Evolutionary conservation across 2,329 filamentous ascomycete species (phyloP).

Genomic region (Alternaria sp.): DNA sequence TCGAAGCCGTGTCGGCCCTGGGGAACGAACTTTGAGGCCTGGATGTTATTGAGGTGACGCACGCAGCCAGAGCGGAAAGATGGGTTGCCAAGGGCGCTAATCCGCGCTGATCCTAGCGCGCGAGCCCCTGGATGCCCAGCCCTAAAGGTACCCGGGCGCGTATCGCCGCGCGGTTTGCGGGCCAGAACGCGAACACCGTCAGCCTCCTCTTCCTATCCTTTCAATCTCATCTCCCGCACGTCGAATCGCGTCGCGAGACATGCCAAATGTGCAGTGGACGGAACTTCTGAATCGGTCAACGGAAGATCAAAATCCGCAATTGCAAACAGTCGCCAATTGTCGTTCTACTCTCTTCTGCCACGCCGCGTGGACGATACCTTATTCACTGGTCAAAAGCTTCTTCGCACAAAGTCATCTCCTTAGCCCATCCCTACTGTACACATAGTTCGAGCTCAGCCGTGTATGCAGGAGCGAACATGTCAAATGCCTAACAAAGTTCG

Average conservation of each 20-base stretch:
- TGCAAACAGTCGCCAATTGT: background rate
- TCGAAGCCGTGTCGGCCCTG: background rate
- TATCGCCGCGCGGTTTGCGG: background rate
- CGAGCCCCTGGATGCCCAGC: background rate
- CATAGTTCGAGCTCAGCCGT: background rate
- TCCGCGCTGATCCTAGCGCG: background rate
- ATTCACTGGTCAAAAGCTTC: background rate
- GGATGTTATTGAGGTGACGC: background rate
- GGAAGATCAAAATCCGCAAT: fast-evolving
- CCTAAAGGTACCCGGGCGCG: background rate
- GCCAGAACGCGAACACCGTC: background rate
- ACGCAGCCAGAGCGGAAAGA: background rate
- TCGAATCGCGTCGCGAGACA: background rate
- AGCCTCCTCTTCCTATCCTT: background rate
- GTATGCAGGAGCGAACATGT: background rate
- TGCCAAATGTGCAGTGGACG: background rate
- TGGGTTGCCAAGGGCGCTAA: background rate
- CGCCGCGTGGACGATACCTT: background rate
- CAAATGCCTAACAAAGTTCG: background rate
- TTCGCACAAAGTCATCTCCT: background rate
- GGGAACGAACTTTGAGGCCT: background rate
- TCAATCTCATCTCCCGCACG: background rate
- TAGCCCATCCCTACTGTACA: background rate
- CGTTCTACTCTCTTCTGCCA: background rate
- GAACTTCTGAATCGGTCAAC: background rate